Evolutionary conservation across 169 alveolate species (phyloP).

Genomic region (Plasmodium billcollinsi): DNA sequence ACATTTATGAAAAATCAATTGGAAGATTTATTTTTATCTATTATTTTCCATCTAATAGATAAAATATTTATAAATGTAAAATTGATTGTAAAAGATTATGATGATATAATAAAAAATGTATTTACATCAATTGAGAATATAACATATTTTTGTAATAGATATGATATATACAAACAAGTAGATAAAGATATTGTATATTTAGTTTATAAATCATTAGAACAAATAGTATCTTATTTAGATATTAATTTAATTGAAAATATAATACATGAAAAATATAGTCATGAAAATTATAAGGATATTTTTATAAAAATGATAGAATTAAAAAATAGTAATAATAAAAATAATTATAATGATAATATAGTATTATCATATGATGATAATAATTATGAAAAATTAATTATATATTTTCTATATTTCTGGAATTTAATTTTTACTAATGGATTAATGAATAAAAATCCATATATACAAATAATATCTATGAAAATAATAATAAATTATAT

Average conservation of each 20-base stretch:
- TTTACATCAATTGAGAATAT: conserved; percentile 47
- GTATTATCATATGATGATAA: neutral
- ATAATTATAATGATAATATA: neutral
- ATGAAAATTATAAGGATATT: conserved; percentile 17
- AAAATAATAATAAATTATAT: conserved; percentile 62
- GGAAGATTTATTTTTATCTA: conserved; percentile 63
- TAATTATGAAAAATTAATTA: conserved; percentile 23
- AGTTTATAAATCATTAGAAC: conserved; percentile 69
- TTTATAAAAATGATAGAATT: conserved; percentile 9
- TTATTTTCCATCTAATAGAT: conserved; percentile 31
- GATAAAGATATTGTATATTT: conserved; percentile 34
- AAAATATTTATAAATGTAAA: conserved; percentile 19
- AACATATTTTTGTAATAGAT: conserved; percentile 34
- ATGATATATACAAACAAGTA: conserved; percentile 36
- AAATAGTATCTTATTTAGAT: conserved; percentile 27
- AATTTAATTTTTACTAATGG: conserved; percentile 49
- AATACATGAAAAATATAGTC: conserved; percentile 10
- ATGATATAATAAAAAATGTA: conserved; percentile 6
- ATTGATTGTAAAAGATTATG: conserved; percentile 34
- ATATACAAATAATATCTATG: conserved; percentile 64
- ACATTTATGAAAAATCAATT: conserved; percentile 50
- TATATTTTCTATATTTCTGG: conserved; percentile 74
- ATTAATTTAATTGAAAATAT: conserved; percentile 39
- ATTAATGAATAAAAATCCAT: conserved; percentile 51
- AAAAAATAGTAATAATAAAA: neutral